Conservation (phyloP, 306 rosid species). For the Benincasa hispida region DNA sequence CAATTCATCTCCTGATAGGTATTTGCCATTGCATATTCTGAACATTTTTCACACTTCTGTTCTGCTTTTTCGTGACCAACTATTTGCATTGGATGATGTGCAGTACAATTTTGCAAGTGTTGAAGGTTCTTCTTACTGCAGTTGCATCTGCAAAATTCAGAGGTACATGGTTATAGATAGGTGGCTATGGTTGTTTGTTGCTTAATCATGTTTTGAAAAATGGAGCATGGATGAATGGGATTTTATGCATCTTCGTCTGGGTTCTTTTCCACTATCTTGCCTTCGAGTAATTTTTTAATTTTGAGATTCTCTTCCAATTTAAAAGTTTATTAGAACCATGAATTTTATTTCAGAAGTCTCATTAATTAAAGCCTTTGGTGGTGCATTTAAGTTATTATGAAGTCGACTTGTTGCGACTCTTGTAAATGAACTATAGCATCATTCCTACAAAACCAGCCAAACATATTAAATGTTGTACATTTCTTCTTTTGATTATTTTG, state of each 20-base stretch:
- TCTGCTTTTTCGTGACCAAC: conserved; percentile 19
- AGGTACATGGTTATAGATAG: conserved; percentile 34
- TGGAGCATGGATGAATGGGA: not conserved
- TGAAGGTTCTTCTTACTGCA: conserved; percentile 97
- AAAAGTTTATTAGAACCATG: not conserved
- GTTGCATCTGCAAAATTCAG: conserved; percentile 95
- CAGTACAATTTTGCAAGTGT: conserved; percentile 96
- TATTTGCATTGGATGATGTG: conserved; percentile 23
- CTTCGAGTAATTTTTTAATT: not conserved
- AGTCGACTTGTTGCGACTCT: not conserved
- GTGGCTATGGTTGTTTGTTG: not conserved
- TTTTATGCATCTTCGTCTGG: not conserved
- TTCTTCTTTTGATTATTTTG: not conserved
- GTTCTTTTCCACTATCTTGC: not conserved
- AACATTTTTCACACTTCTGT: conserved; percentile 5
- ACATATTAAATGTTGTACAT: not conserved
- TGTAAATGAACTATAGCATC: not conserved
- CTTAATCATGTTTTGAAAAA: not conserved
- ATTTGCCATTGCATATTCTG: conserved; percentile 11
- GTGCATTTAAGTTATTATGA: not conserved
- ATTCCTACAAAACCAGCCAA: not conserved
- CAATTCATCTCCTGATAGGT: conserved; percentile 98
- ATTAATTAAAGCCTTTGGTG: not conserved
- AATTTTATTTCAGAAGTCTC: not conserved
- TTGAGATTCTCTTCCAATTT: not conserved